phyloP scores from a whole-genome alignment of 2,329 filamentous ascomycete species.

The Botryotinia narcissicola region DNA sequence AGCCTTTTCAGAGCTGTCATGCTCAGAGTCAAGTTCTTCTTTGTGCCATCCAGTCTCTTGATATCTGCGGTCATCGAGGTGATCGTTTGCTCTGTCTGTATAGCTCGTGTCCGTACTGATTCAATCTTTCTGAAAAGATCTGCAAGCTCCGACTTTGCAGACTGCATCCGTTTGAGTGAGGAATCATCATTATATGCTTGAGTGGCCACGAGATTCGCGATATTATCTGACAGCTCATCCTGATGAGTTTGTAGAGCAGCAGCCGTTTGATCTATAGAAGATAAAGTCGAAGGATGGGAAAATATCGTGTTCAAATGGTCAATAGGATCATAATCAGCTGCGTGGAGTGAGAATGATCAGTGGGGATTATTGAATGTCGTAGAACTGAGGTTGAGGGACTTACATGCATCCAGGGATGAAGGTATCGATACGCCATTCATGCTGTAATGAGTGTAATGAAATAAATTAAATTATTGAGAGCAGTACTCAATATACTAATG shows the following conservation, averaged over 20 bases:
- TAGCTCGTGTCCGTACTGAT: constrained; percentile 80
- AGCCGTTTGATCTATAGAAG: constrained; percentile 73
- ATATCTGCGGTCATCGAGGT: constrained; percentile 99
- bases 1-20: constrained; percentile 97
- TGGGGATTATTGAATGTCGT: constrained; percentile 17
- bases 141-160: constrained; percentile 83
- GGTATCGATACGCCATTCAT: constrained; percentile 37
- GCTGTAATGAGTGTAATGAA: constrained; percentile 5
- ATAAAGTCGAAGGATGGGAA: constrained; percentile 80
- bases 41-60: constrained; percentile 93
- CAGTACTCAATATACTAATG: neutral
- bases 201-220: constrained; percentile 65
- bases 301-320: constrained; percentile 93
- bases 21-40: constrained; percentile 91
- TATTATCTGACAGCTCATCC: constrained; percentile 77
- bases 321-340: constrained; percentile 87
- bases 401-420: constrained; percentile 39
- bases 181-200: constrained; percentile 85
- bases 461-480: constrained; percentile 3
- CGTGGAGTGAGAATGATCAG: constrained; percentile 22
- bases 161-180: constrained; percentile 86
- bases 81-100: constrained; percentile 92
- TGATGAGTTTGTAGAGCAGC: constrained; percentile 70
- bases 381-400: constrained; percentile 20
- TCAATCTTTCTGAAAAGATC: constrained; percentile 94